phyloP scores from a whole-genome alignment of 176 grass and related monocot genomes.

The Typha latifolia region DNA sequence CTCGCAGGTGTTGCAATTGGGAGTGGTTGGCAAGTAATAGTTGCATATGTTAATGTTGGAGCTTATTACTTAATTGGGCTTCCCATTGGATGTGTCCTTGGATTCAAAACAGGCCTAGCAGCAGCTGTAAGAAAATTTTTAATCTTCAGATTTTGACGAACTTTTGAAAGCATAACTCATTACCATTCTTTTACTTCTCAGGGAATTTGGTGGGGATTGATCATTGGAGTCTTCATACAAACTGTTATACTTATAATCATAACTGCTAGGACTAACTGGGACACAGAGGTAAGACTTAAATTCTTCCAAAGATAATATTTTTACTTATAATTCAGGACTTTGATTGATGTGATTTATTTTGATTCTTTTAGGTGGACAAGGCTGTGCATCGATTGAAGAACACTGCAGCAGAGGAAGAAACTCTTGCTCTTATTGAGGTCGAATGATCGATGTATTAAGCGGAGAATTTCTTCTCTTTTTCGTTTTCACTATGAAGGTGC shows the following conservation, averaged over 20 bases:
- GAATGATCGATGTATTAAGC: not conserved
- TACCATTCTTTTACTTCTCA: constrained; percentile 11
- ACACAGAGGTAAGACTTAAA: constrained; percentile 39
- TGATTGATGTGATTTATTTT: not conserved
- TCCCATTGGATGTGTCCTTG: constrained; percentile 59
- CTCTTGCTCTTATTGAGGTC: constrained; percentile 7
- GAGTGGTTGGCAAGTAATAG: constrained; percentile 76
- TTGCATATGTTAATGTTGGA: constrained; percentile 70
- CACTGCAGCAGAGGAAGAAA: constrained; percentile 19
- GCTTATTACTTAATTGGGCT: constrained; percentile 73
- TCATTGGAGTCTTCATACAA: constrained; percentile 58
- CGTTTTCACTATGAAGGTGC: too few species aligned
- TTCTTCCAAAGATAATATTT: not conserved
- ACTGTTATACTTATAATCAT: constrained; percentile 50
- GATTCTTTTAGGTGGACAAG: constrained; percentile 37
- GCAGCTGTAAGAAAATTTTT: constrained; percentile 31
- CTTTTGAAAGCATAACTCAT: constrained; percentile 1
- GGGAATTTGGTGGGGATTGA: constrained; percentile 89
- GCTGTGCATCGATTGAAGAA: constrained; percentile 23
- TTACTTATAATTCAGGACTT: not conserved
- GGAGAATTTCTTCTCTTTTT: too few species aligned
- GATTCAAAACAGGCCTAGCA: constrained; percentile 53
- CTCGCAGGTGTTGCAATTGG: constrained; percentile 60
- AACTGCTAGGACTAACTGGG: constrained; percentile 68
- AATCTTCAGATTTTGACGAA: not conserved